phyloP scores from a whole-genome alignment of 2,329 filamentous ascomycete species.

The Trichoderma atroviride region DNA sequence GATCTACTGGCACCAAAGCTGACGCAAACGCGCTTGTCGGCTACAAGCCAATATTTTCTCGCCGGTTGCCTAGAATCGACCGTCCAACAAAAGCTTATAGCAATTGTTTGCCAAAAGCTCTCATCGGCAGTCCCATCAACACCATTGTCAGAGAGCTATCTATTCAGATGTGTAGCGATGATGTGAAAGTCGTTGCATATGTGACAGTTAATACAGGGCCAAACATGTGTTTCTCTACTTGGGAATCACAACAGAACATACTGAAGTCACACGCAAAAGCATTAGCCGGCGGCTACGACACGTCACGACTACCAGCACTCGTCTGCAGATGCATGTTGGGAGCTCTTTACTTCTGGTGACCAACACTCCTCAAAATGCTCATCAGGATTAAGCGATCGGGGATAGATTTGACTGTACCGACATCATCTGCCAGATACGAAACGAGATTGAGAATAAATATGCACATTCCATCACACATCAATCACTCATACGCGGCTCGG shows the following conservation, averaged over 20 bases:
- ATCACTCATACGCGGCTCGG: background rate
- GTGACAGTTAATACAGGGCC: background rate
- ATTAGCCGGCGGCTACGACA: background rate
- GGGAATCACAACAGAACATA: background rate
- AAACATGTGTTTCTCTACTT: background rate
- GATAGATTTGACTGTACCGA: background rate
- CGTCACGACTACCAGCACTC: background rate
- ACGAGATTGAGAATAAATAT: background rate
- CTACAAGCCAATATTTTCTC: background rate
- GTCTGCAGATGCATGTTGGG: background rate
- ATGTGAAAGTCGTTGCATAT: background rate
- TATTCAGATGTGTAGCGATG: background rate
- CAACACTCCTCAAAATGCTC: background rate
- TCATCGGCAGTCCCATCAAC: background rate
- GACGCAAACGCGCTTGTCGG: background rate
- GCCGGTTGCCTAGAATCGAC: background rate
- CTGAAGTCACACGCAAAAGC: background rate
- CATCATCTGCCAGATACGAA: background rate
- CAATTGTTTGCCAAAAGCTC: background rate
- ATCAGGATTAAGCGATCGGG: background rate
- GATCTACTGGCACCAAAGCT: background rate
- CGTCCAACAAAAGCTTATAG: background rate
- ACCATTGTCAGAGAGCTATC: background rate
- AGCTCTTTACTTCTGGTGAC: background rate
- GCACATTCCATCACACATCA: background rate